These are phyloP conservation scores for Pyronema omphalodes DNA, from an alignment of 495 filamentous ascomycete species.

Conservation along the genomic window DNA sequence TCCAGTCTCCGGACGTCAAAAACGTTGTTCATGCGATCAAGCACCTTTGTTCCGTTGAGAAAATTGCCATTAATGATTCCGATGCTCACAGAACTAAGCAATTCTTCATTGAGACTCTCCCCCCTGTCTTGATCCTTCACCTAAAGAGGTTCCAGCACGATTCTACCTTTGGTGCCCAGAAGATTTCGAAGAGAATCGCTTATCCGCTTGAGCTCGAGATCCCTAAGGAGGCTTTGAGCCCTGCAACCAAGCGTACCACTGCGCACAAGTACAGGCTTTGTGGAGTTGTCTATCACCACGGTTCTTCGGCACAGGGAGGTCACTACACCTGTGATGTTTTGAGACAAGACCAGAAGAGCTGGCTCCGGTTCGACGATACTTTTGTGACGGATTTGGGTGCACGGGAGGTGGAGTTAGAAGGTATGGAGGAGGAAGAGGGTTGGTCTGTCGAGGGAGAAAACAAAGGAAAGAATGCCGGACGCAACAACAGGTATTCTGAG, in stretches of 20 bases:
- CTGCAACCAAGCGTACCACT: constrained; percentile 46
- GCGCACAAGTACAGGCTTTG: constrained; percentile 67
- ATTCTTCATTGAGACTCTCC: constrained; percentile 81
- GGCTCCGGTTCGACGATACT: constrained; percentile 92
- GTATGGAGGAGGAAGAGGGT: constrained; percentile 46
- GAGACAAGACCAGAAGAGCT: constrained; percentile 80
- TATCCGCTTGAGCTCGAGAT: constrained; percentile 91
- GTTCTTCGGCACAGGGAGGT: constrained; percentile 82
- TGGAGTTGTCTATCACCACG: constrained; percentile 93
- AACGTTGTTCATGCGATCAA: constrained; percentile 86
- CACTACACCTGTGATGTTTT: constrained; percentile 95
- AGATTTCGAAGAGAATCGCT: constrained; percentile 96
- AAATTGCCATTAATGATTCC: constrained; percentile 57
- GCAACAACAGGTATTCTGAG: constrained; percentile 46
- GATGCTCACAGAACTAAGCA: constrained; percentile 73
- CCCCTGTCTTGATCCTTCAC: constrained; percentile 83
- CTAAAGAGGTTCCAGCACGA: constrained; percentile 96
- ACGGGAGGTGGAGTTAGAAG: constrained; percentile 78
- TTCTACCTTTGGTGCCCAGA: constrained; percentile 72
- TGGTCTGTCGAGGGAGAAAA: constrained; percentile 68
- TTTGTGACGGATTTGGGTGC: constrained; percentile 66
- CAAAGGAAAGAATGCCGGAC: constrained; percentile 43
- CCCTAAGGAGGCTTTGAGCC: constrained; percentile 77
- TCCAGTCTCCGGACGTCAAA: constrained; percentile 62
- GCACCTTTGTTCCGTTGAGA: constrained; percentile 64